phyloP scores from a whole-genome alignment of 2,329 filamentous ascomycete genomes.

The Sporothrix luriei region DNA sequence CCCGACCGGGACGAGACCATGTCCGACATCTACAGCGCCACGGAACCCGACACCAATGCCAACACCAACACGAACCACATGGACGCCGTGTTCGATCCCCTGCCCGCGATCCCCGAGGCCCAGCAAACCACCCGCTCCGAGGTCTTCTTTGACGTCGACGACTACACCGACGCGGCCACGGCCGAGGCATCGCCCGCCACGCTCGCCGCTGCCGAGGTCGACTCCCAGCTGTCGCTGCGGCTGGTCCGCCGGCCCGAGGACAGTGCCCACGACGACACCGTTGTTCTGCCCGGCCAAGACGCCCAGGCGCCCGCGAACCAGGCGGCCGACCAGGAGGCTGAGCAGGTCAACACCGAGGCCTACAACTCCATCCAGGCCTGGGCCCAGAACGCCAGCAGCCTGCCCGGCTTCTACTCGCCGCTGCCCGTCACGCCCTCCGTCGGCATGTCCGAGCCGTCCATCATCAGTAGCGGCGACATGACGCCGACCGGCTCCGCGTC shows the following conservation, averaged over 20 bases:
- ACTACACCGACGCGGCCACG: conserved; percentile 11
- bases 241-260: conserved; percentile 42
- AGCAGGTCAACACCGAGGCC: conserved; percentile 51
- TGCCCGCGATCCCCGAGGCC: conserved; percentile 24
- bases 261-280: conserved; percentile 52
- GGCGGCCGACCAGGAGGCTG: conserved; percentile 44
- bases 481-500: conserved; percentile 64
- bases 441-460: conserved; percentile 55
- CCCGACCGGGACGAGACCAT: conserved; percentile 53
- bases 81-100: conserved; percentile 32
- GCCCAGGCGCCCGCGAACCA: conserved; percentile 30
- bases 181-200: not conserved
- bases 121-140: conserved; percentile 24
- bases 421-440: conserved; percentile 56
- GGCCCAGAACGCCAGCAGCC: conserved; percentile 56
- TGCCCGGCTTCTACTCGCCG: conserved; percentile 61
- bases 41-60: conserved; percentile 47
- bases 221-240: conserved; percentile 35
- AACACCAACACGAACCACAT: conserved; percentile 33
- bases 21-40: conserved; percentile 52
- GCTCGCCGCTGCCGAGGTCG: conserved; percentile 8
- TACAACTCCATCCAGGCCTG: conserved; percentile 67
- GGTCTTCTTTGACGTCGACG: conserved; percentile 36
- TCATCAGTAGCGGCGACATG: conserved; percentile 52
- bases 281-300: conserved; percentile 54